phyloP scores from a whole-genome alignment of 352 stramenopile species.

The Globisporangium nodosum region DNA sequence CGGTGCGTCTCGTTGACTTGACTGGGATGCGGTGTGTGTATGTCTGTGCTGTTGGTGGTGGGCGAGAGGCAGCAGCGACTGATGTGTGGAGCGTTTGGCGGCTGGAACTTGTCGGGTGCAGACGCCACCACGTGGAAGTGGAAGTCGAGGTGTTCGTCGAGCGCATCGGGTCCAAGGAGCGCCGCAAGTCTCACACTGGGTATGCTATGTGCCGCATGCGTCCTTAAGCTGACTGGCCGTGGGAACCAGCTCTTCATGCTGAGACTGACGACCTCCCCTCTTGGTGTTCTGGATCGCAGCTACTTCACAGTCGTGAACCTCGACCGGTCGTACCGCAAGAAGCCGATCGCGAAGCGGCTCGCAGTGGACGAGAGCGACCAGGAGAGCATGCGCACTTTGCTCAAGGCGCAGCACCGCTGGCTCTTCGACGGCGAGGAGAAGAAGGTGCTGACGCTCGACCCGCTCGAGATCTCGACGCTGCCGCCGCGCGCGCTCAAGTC shows the following conservation, averaged over 20 bases:
- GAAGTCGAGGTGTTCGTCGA: conserved; percentile 26
- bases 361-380: conserved; percentile 19
- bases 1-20: conserved; percentile 6
- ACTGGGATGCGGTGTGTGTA: not conserved
- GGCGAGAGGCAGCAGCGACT: no score
- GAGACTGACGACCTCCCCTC: no score
- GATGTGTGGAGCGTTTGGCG: no score
- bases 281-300: not conserved
- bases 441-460: conserved; percentile 48
- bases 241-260: no score
- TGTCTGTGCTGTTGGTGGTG: no score
- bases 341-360: conserved; percentile 20
- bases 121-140: conserved; percentile 21
- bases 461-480: conserved; percentile 62
- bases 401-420: conserved; percentile 72
- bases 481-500: not conserved
- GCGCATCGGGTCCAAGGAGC: conserved; percentile 13
- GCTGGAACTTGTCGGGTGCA: not conserved
- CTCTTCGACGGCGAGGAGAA: conserved; percentile 65
- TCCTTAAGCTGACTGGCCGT: no score
- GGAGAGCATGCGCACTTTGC: conserved; percentile 18
- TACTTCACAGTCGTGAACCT: conserved; percentile 26
- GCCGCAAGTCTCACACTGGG: conserved; percentile 24
- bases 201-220: not conserved
- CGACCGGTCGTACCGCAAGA: conserved; percentile 18